Percentiles rank a stretch among this genome's conserved stretches.
phyloP scores from a whole-genome alignment of 1,284 basidiomycete species.

The Neonothopanus nambi region DNA sequence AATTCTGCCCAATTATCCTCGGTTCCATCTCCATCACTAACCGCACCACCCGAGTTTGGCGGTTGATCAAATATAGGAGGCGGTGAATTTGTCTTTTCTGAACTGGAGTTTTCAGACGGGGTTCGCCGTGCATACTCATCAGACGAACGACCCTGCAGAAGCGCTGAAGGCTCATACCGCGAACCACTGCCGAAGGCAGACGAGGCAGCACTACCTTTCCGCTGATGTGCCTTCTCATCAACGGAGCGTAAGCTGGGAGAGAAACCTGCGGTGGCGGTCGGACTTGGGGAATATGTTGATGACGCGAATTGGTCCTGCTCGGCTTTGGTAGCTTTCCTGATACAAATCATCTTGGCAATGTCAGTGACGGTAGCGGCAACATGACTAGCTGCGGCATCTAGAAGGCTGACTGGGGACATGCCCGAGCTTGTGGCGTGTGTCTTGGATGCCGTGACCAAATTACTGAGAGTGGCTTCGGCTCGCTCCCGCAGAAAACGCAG shows the following conservation, averaged over 20 bases:
- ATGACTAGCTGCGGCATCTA: conserved; percentile 97
- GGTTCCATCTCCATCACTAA: conserved; percentile 69
- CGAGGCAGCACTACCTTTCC: conserved; percentile 43
- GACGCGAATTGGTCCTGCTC: conserved; percentile 65
- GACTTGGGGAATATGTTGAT: conserved; percentile 26
- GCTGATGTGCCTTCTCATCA: conserved; percentile 53
- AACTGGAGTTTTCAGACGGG: conserved; percentile 67
- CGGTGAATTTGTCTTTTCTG: conserved; percentile 67
- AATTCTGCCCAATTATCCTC: conserved; percentile 84
- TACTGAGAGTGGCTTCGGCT: conserved; percentile 87
- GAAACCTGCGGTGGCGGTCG: conserved; percentile 44
- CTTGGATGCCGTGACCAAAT: conserved; percentile 87
- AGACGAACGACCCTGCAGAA: conserved; percentile 30
- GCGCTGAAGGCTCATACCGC: conserved; percentile 33
- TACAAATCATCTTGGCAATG: conserved; percentile 75
- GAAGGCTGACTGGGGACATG: conserved; percentile 90
- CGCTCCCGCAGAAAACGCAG: conserved; percentile 79
- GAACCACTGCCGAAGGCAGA: conserved; percentile 26
- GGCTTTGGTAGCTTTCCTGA: conserved; percentile 73
- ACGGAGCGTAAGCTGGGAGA: conserved; percentile 52
- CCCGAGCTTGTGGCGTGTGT: conserved; percentile 95
- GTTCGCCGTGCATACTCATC: conserved; percentile 41
- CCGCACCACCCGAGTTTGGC: conserved; percentile 38
- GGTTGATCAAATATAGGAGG: conserved; percentile 72
- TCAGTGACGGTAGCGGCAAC: conserved; percentile 89